Percentiles rank a stretch among this genome's conserved stretches.
These are phyloP conservation scores for Aspergillus sp. DNA, from an alignment of 2,329 filamentous ascomycete genomes.

Conservation along the genomic window DNA sequence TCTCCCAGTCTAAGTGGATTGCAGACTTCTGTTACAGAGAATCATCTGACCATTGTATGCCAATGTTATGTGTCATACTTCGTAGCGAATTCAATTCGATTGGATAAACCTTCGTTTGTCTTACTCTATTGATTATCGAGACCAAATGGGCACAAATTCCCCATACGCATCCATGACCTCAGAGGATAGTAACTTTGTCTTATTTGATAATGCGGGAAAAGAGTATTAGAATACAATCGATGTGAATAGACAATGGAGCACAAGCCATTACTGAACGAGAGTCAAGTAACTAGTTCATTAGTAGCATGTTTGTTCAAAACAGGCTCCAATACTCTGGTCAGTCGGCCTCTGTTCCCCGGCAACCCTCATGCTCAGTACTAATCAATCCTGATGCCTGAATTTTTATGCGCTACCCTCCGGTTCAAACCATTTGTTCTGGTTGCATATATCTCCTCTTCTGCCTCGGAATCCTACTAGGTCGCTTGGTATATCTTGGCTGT, in stretches of 20 bases:
- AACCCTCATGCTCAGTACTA: background rate
- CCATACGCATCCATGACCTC: background rate
- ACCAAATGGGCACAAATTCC: background rate
- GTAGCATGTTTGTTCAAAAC: background rate
- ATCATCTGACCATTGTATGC: too few species aligned
- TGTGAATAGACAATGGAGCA: background rate
- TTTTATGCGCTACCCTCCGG: background rate
- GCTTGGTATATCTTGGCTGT: background rate
- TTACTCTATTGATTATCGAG: too few species aligned
- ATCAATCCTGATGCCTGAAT: background rate
- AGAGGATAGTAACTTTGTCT: background rate
- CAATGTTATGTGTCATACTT: too few species aligned
- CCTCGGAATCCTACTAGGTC: background rate
- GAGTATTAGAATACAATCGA: background rate
- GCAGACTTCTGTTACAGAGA: too few species aligned
- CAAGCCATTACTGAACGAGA: background rate
- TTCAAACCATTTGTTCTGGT: background rate
- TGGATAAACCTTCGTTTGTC: too few species aligned
- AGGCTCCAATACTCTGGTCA: background rate
- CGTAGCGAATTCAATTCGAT: background rate
- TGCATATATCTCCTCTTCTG: background rate
- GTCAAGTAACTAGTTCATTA: background rate
- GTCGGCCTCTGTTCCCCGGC: background rate
- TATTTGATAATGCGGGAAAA: background rate
- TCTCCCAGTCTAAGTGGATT: too few species aligned